These are phyloP conservation scores for Penicillium sp. DNA, from an alignment of 2,329 filamentous ascomycete genomes.

Conservation along the genomic window DNA sequence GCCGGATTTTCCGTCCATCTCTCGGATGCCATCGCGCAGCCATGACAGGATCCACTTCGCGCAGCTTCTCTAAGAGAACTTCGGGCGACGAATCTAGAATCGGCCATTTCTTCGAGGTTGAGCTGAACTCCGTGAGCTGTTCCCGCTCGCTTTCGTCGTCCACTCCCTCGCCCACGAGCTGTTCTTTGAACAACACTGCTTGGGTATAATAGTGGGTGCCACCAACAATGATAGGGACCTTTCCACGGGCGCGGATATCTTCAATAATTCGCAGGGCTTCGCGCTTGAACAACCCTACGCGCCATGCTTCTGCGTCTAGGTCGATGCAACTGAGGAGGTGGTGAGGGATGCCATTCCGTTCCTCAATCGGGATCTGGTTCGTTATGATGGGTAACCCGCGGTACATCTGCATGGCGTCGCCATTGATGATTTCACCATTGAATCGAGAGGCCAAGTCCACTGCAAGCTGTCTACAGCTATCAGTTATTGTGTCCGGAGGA, in stretches of 20 bases:
- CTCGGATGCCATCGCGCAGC: conserved; percentile 89
- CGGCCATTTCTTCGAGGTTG: conserved; percentile 47
- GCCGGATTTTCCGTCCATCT: conserved; percentile 77
- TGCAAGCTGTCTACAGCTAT: conserved; percentile 57
- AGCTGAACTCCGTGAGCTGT: conserved; percentile 14
- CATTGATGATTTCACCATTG: conserved; percentile 91
- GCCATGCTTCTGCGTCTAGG: conserved; percentile 71
- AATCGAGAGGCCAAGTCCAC: conserved; percentile 74
- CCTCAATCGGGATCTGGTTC: conserved; percentile 72
- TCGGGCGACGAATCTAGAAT: conserved; percentile 65
- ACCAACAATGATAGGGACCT: conserved; percentile 80
- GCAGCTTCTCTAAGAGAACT: conserved; percentile 61
- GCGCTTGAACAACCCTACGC: conserved; percentile 65
- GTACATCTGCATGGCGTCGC: conserved; percentile 97
- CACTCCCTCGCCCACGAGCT: conserved; percentile 43
- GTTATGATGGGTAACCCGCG: conserved; percentile 84
- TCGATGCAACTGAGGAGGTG: conserved; percentile 75
- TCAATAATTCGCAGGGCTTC: conserved; percentile 61
- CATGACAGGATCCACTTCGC: conserved; percentile 78
- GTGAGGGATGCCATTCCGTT: conserved; percentile 72
- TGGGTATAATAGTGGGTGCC: conserved; percentile 95
- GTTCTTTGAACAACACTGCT: conserved; percentile 71
- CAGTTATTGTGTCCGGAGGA: conserved; percentile 11
- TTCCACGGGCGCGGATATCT: conserved; percentile 69
- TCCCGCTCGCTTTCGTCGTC: conserved; percentile 23